A percentile compares a stretch with the other conserved stretches of the same genome.
These are phyloP conservation scores for Phytophthora niederhauseri DNA, from an alignment of 352 stramenopile genomes.

Conservation along the genomic window DNA sequence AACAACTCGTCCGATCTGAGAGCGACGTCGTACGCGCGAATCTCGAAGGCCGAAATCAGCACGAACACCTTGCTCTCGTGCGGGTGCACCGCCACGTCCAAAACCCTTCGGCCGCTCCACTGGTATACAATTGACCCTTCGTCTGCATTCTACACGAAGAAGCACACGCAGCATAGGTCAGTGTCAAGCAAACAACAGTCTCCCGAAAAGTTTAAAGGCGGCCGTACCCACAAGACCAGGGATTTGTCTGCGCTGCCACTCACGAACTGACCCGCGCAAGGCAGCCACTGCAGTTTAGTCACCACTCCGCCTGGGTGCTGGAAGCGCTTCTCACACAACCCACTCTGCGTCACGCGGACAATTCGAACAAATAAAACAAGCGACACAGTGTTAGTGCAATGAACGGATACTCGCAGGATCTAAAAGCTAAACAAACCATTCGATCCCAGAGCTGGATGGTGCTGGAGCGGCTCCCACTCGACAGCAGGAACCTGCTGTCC, in stretches of 20 bases:
- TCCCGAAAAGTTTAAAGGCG: not conserved
- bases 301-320: constrained; percentile 64
- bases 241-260: constrained; percentile 78
- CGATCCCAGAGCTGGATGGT: constrained; percentile 75
- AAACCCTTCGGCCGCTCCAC: constrained; percentile 65
- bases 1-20: constrained; percentile 67
- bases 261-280: constrained; percentile 64
- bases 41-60: constrained; percentile 56
- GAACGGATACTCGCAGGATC: not conserved
- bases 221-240: constrained; percentile 74
- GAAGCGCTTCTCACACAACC: constrained; percentile 51
- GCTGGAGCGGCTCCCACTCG: constrained; percentile 52
- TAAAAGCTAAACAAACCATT: constrained; percentile 31
- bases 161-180: not conserved
- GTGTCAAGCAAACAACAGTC: not conserved
- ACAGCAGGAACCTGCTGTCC: constrained; percentile 62
- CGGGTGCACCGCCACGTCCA: constrained; percentile 68
- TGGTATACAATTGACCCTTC: constrained; percentile 63
- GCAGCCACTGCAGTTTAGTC: constrained; percentile 59
- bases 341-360: constrained; percentile 41
- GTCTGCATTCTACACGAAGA: constrained; percentile 47
- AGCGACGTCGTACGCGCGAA: constrained; percentile 66
- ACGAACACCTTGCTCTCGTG: constrained; percentile 61
- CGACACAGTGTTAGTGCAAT: not conserved
- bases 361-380: not conserved